These are phyloP conservation scores for Fusarium newnesense DNA, from an alignment of 2,329 filamentous ascomycete species.

Conservation along the genomic window DNA sequence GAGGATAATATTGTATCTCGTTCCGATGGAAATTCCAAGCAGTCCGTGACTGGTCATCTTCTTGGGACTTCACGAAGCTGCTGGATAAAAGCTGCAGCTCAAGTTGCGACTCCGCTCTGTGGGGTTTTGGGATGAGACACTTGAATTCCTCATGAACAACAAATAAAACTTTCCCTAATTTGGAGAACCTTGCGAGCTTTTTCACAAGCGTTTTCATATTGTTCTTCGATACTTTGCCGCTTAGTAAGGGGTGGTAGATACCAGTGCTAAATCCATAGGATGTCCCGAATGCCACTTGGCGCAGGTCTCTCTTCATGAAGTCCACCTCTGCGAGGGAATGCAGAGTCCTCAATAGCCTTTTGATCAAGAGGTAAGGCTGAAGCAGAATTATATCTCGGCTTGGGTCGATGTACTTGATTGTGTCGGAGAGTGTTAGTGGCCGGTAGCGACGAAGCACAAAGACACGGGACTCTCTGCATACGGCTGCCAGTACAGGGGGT, in stretches of 20 bases:
- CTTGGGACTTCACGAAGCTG: conserved; percentile 21
- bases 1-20: conserved; percentile 22
- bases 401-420: conserved; percentile 30
- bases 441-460: conserved; percentile 27
- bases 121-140: conserved; percentile 2
- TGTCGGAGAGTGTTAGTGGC: conserved; percentile 22
- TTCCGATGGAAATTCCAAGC: conserved; percentile 24
- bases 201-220: conserved; percentile 32
- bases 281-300: conserved; percentile 33
- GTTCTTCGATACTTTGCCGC: conserved; percentile 34
- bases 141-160: conserved; percentile 36
- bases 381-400: conserved; percentile 32
- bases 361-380: conserved; percentile 31
- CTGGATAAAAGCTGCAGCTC: conserved; percentile 25
- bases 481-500: conserved; percentile 21
- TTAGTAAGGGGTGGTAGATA: conserved; percentile 34
- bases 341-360: conserved; percentile 28
- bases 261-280: conserved; percentile 38
- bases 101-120: conserved; percentile 13
- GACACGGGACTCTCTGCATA: conserved; percentile 24
- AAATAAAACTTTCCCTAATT: conserved; percentile 26
- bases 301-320: conserved; percentile 24
- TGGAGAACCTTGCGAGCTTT: conserved; percentile 28
- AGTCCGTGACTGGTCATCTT: conserved; percentile 5
- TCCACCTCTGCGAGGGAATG: conserved; percentile 30